Evolutionary conservation across 345 rosid species (phyloP).

Genomic region (Tarenaya hassleriana): DNA sequence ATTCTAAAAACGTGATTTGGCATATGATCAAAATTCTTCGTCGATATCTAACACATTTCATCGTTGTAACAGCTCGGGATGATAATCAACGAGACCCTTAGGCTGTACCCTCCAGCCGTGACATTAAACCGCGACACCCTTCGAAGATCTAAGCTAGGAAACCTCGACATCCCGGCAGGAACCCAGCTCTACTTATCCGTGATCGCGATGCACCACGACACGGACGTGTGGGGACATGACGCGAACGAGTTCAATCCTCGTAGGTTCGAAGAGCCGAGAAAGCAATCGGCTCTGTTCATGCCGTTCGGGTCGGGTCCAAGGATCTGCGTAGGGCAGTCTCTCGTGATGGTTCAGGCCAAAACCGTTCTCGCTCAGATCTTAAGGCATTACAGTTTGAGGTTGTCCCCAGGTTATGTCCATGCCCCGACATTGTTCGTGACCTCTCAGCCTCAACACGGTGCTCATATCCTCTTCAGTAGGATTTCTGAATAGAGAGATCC

Average conservation of each 20-base stretch:
- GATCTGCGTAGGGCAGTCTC: constrained; percentile 50
- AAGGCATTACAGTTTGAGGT: constrained; percentile 33
- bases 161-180: constrained; percentile 48
- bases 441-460: constrained; percentile 64
- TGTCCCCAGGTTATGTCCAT: constrained; percentile 64
- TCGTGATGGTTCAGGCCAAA: constrained; percentile 50
- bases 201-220: constrained; percentile 52
- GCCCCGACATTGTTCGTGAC: constrained; percentile 51
- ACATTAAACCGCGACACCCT: constrained; percentile 41
- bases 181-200: constrained; percentile 50
- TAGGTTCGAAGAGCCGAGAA: constrained; percentile 48
- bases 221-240: constrained; percentile 63
- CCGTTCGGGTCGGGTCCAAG: constrained; percentile 63
- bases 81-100: constrained; percentile 63
- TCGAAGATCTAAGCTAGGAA: constrained; percentile 44
- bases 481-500: constrained; percentile 4
- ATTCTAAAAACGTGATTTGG: background rate
- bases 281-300: constrained; percentile 38
- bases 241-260: constrained; percentile 56
- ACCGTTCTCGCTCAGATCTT: constrained; percentile 51
- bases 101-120: constrained; percentile 71
- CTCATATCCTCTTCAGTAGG: constrained; percentile 52
- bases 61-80: constrained; percentile 41
- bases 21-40: background rate
- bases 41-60: background rate